Evolutionary conservation across 2,329 filamentous ascomycete species (phyloP).

Genomic region (Aspergillus niger): DNA sequence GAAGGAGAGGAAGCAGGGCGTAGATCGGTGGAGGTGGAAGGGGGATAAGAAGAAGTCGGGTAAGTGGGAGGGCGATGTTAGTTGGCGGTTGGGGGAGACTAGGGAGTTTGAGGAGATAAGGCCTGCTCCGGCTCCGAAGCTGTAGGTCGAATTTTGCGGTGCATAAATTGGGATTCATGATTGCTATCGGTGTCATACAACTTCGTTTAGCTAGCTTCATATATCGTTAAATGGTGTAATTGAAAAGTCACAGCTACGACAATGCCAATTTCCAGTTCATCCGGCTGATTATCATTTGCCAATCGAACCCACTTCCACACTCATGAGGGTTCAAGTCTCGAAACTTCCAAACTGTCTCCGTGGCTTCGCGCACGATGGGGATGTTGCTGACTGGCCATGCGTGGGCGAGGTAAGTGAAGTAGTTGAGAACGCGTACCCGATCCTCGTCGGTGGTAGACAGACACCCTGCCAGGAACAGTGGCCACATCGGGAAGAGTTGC

Average conservation of each 20-base stretch:
- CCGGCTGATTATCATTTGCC: conserved; percentile 1
- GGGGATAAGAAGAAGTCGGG: conserved; percentile 22
- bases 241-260: neutral
- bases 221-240: neutral
- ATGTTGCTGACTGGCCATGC: conserved; percentile 5
- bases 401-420: conserved; percentile 3
- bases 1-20: conserved; percentile 42
- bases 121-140: conserved; percentile 22
- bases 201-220: neutral
- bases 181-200: too few species aligned
- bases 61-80: conserved; percentile 45
- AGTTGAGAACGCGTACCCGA: neutral
- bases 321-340: conserved; percentile 3
- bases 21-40: conserved; percentile 58
- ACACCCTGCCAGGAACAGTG: neutral
- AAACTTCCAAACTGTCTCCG: conserved; percentile 2
- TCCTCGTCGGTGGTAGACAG: neutral
- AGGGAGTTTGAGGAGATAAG: conserved; percentile 30
- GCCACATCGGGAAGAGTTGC: conserved; percentile 6
- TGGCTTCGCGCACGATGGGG: neutral
- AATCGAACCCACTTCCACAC: neutral
- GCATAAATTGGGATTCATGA: too few species aligned
- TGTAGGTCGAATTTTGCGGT: conserved; percentile 11
- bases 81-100: conserved; percentile 49
- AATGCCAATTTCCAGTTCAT: conserved; percentile 4